Evolutionary conservation across 805 yeast species (phyloP), one percentile per base, ranked within the genome.

Genomic region (Cyberlindnera mrakii): DNA sequence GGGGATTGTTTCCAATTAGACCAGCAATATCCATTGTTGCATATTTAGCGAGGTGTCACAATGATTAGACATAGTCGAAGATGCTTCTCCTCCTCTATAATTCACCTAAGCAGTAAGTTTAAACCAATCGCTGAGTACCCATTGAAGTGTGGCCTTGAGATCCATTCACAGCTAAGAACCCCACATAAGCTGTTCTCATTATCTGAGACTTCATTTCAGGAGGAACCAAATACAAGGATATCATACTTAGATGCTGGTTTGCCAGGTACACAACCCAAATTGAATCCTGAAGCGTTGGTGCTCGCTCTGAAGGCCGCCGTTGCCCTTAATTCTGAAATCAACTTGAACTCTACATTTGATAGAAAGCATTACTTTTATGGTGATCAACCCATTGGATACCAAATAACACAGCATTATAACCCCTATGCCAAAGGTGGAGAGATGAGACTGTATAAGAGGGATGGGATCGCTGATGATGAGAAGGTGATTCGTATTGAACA

Each of bases 361-460:
- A 70, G 99, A 51, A 93, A 93, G 62, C 99, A 93, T 60, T 93
- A 93, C 61, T 89, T 93, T 62, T 93, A 93, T 61, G 91, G 90
- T 1, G 99, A 93, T 62, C 98, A 93, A 60, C 99, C 99, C 0
- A 64, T 85, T 41, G 99, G 99, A 1, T 93, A 89, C 63, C 99
- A 93, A 60, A 84, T 93, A 39, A 93, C 99, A 0, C 99, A 93
- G 63, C 85, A 79, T 57, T 87, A 75, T 59, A 72, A 72, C 30
- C 97, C 98, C 1, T 68, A 86, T 37, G 93, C 96, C 2, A 67
- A 62, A 29, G 71, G 77, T 39, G 99, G 99, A 0, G 50, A 42
- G 17, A 38, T 91, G 27, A 58, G 58, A 18, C 59, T 91, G 33
- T 58, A 54, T 10, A 63, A 72, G 30, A 60, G 73, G 32, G 67